Percentiles rank a stretch among this genome's conserved stretches.
phyloP scores from a whole-genome alignment of 805 yeast species.

The Candida tammaniensis region DNA sequence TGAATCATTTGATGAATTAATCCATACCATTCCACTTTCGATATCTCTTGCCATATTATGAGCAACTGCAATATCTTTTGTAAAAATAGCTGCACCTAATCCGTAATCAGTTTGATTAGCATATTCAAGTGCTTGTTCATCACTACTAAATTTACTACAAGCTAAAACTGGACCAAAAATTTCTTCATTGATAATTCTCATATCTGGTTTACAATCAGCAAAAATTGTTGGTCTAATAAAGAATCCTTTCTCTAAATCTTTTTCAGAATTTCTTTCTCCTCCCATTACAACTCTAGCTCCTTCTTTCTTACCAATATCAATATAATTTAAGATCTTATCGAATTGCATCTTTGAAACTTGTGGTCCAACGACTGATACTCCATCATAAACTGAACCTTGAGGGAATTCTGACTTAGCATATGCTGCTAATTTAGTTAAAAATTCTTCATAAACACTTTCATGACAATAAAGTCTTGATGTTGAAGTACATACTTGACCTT shows the following conservation, averaged over 20 bases:
- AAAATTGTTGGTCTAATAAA: conserved; percentile 76
- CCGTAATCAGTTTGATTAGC: conserved; percentile 80
- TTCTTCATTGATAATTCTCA: conserved; percentile 73
- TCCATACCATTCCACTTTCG: conserved; percentile 46
- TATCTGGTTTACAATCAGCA: conserved; percentile 61
- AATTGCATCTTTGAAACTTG: conserved; percentile 55
- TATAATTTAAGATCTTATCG: conserved; percentile 47
- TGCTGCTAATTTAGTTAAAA: conserved; percentile 41
- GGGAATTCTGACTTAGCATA: conserved; percentile 49
- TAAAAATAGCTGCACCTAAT: conserved; percentile 78
- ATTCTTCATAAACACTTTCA: conserved; percentile 53
- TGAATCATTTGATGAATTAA: conserved; percentile 44
- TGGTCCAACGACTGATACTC: conserved; percentile 55
- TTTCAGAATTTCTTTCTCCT: conserved; percentile 41
- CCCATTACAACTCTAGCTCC: conserved; percentile 43
- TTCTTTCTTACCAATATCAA: conserved; percentile 43
- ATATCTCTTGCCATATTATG: conserved; percentile 57
- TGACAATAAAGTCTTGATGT: conserved; percentile 62
- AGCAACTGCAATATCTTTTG: conserved; percentile 63
- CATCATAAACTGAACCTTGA: conserved; percentile 55
- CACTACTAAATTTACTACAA: conserved; percentile 60
- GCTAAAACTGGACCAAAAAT: conserved; percentile 86
- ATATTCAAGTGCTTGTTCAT: conserved; percentile 62
- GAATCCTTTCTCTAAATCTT: conserved; percentile 50
- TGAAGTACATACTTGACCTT: conserved; percentile 70